phyloP scores from a whole-genome alignment of 2,329 filamentous ascomycete species.

The Cercospora beticola region DNA sequence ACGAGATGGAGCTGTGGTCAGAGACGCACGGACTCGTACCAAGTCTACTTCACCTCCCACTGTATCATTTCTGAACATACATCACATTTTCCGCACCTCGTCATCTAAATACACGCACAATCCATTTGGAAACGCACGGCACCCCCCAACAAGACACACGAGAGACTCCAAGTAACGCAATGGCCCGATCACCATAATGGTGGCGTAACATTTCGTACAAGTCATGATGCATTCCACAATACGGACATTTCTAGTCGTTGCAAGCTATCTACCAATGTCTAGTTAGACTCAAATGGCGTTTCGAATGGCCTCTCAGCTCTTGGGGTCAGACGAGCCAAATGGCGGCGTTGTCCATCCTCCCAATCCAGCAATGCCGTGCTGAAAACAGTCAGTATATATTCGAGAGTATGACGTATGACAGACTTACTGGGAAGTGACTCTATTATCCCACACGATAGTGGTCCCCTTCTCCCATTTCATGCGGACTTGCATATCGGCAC shows the following conservation, averaged over 20 bases:
- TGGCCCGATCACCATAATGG: background rate
- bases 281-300: slow-evolving; percentile 49
- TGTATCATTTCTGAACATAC: background rate
- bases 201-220: background rate
- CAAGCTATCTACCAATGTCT: background rate
- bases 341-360: slow-evolving; percentile 73
- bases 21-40: slow-evolving; percentile 5
- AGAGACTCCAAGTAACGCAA: background rate
- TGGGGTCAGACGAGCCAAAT: slow-evolving; percentile 78
- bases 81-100: background rate
- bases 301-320: slow-evolving; percentile 77
- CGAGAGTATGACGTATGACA: background rate
- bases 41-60: slow-evolving; percentile 1
- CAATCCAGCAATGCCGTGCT: slow-evolving; percentile 74
- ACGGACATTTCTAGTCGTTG: background rate
- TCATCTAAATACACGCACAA: background rate
- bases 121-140: background rate
- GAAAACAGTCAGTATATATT: background rate
- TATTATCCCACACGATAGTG: slow-evolving; percentile 29
- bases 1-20: slow-evolving; percentile 8
- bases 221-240: background rate
- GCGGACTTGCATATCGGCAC: slow-evolving; percentile 70
- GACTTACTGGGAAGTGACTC: slow-evolving; percentile 47
- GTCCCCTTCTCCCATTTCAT: slow-evolving; percentile 45
- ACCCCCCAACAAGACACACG: background rate